Conservation (phyloP, 2,329 filamentous ascomycete genomes). For the Teratosphaeria viscida region DNA sequence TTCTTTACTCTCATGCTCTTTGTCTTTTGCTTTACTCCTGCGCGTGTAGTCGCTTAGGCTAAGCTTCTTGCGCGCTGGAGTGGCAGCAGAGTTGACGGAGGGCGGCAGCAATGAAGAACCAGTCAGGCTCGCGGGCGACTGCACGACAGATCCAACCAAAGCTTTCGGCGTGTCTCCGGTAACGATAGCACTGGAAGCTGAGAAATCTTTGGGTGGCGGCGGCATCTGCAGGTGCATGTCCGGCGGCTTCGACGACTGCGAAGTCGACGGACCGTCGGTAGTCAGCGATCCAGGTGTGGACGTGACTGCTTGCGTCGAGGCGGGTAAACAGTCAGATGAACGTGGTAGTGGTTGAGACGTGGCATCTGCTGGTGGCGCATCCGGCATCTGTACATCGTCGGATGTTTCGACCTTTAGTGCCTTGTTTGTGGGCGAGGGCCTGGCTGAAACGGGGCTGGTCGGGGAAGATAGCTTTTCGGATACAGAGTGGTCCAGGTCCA, state of each 20-base stretch:
- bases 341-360: background rate
- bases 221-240: constrained; percentile 26
- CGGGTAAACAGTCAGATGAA: background rate
- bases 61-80: constrained; percentile 38
- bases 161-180: constrained; percentile 3
- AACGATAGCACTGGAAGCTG: constrained; percentile 16
- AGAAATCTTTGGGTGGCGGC: constrained; percentile 17
- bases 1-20: constrained; percentile 5
- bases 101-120: constrained; percentile 22
- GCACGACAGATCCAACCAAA: constrained; percentile 9
- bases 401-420: background rate
- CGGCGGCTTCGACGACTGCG: constrained; percentile 7
- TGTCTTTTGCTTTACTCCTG: constrained; percentile 27
- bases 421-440: background rate
- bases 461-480: background rate
- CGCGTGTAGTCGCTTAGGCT: constrained; percentile 42
- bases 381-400: constrained; percentile 12
- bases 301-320: background rate
- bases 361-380: constrained; percentile 6
- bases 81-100: constrained; percentile 32
- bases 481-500: constrained; percentile 10
- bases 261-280: background rate
- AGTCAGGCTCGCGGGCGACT: constrained; percentile 15
- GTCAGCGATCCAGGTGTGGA: background rate
- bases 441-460: background rate